Evolutionary conservation across 2,329 filamentous ascomycete genomes (phyloP).

Genomic region (Gyromitra esculenta): DNA sequence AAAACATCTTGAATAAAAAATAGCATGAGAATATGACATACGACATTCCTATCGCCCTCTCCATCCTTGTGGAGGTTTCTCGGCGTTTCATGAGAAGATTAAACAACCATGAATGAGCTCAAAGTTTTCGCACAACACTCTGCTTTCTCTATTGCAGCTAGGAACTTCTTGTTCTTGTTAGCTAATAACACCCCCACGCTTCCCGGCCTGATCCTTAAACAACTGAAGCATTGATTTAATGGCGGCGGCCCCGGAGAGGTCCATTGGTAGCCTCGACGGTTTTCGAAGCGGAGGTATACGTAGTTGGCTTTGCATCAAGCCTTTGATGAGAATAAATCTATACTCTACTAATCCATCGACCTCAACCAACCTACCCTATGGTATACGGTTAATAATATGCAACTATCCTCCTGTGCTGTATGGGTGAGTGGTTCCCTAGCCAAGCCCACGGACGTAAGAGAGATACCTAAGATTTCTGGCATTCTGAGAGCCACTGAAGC

Average conservation of each 20-base stretch:
- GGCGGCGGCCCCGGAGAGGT: background rate
- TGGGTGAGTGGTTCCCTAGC: background rate
- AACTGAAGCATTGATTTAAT: background rate
- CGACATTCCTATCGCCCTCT: too few species aligned
- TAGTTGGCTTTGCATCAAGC: background rate
- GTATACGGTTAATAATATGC: background rate
- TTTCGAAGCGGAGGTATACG: conserved; percentile 1
- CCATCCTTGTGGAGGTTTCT: too few species aligned
- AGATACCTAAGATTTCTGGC: background rate
- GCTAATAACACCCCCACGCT: background rate
- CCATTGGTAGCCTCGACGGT: background rate
- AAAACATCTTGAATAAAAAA: too few species aligned
- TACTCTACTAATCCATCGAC: background rate
- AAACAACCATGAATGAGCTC: background rate
- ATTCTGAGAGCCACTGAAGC: background rate
- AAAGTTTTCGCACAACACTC: background rate
- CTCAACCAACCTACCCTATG: background rate
- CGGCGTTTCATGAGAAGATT: background rate
- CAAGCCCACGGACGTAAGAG: background rate
- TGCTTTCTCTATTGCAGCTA: background rate
- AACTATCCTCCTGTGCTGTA: background rate
- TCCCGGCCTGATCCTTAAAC: background rate
- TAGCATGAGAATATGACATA: too few species aligned
- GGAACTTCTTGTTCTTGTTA: background rate
- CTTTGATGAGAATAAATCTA: background rate